A percentile compares a stretch with the other conserved stretches of the same genome.
These are phyloP conservation scores for Nemania sp. DNA, from an alignment of 2,329 filamentous ascomycete genomes.

Conservation along the genomic window DNA sequence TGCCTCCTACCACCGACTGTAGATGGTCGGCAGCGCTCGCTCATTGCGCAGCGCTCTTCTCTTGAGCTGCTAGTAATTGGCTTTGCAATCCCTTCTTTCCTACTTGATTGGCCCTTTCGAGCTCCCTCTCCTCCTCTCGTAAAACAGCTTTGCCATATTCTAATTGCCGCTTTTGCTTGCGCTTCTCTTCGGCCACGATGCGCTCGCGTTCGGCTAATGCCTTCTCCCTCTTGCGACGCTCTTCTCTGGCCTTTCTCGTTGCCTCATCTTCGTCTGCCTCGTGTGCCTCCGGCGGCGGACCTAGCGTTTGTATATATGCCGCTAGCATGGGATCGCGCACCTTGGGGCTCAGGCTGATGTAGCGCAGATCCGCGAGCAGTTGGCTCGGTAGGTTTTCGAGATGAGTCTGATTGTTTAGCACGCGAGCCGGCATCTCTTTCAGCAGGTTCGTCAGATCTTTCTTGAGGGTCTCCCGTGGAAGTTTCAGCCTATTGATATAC, in stretches of 20 bases:
- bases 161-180: slow-evolving; percentile 61
- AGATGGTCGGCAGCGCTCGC: background rate
- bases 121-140: slow-evolving; percentile 68
- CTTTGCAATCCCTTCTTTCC: slow-evolving; percentile 68
- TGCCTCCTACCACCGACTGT: background rate
- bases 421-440: slow-evolving; percentile 60
- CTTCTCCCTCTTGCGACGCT: slow-evolving; percentile 63
- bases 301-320: slow-evolving; percentile 67
- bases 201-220: slow-evolving; percentile 69
- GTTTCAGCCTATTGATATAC: slow-evolving; percentile 68
- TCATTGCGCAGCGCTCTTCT: slow-evolving; percentile 17
- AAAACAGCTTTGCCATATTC: slow-evolving; percentile 64
- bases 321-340: slow-evolving; percentile 68
- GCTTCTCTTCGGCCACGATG: slow-evolving; percentile 66
- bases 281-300: slow-evolving; percentile 54
- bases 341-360: slow-evolving; percentile 65
- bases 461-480: slow-evolving; percentile 68
- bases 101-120: slow-evolving; percentile 71
- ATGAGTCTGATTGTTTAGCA: slow-evolving; percentile 64
- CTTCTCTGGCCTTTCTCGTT: slow-evolving; percentile 53
- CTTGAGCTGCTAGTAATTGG: slow-evolving; percentile 53
- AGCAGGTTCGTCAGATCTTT: slow-evolving; percentile 70
- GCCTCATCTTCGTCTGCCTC: slow-evolving; percentile 58
- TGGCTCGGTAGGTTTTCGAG: slow-evolving; percentile 63
- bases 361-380: slow-evolving; percentile 70